phyloP scores from a whole-genome alignment of 345 rosid species.

The Lagerstroemia speciosa region DNA sequence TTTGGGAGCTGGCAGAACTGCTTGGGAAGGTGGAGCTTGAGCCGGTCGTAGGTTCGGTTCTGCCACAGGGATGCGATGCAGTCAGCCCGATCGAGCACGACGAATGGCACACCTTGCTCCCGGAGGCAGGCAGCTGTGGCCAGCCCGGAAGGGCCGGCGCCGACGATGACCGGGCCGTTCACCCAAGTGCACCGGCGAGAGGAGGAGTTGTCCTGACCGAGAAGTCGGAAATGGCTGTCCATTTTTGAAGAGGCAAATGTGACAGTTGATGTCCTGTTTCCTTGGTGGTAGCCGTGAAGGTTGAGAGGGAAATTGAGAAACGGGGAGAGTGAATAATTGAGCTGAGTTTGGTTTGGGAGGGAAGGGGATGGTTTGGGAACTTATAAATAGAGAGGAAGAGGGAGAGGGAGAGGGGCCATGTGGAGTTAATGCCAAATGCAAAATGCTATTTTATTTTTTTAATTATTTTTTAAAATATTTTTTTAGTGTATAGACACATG shows the following conservation, averaged over 20 bases:
- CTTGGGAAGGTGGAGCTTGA: constrained; percentile 76
- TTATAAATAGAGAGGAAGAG: constrained; percentile 26
- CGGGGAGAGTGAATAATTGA: background rate
- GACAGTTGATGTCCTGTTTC: background rate
- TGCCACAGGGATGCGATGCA: constrained; percentile 90
- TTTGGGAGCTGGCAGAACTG: constrained; percentile 81
- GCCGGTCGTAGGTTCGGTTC: constrained; percentile 67
- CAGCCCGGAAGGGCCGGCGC: constrained; percentile 82
- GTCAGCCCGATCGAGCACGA: constrained; percentile 67
- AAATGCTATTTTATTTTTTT: constrained; percentile 10
- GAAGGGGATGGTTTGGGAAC: background rate
- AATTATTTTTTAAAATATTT: too few species aligned
- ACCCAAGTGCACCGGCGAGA: constrained; percentile 52
- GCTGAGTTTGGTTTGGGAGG: constrained; percentile 3
- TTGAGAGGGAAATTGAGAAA: background rate
- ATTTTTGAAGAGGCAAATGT: constrained; percentile 6
- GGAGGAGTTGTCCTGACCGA: constrained; percentile 33
- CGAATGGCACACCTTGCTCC: constrained; percentile 61
- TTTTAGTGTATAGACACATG: too few species aligned
- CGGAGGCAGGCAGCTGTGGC: constrained; percentile 77
- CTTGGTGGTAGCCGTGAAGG: too few species aligned
- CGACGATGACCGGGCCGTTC: constrained; percentile 70
- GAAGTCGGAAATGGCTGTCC: constrained; percentile 36
- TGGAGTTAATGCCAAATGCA: constrained; percentile 12
- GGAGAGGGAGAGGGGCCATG: constrained; percentile 12